Base-by-base conservation (phyloP, 495 filamentous ascomycete genomes). In the Aspergillus homomorphus region DNA sequence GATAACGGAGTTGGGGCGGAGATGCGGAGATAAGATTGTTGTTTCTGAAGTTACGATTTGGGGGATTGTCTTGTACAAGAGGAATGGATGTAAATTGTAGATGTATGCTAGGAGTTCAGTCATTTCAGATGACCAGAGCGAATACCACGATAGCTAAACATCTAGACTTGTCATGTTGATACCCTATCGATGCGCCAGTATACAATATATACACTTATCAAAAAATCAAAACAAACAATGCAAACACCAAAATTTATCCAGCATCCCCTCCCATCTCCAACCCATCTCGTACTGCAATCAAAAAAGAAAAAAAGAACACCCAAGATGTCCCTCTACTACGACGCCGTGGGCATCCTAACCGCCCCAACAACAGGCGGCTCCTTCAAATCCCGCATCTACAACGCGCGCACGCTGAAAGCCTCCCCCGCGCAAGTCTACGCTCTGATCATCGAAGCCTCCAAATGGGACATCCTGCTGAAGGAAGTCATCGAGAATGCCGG, bases 261-360 rank as follows among this genome's bases (percentile, higher is more conserved):
- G 33, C 24, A 23, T 33, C 24, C 19, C 48, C 44, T n/a, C 24
- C 21, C 49, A 28, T 24, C 43, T 10, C 48, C 22, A 26, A 16
- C 20, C n/a, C 18, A 24, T 21, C 60, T 45, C 58, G 45, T 38
- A 24, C 14, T 24, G 23, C 24, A 5, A 23, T n/a, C 14, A 14
- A 1, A 19, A n/a, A 12, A 5, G 8, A 5, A 10, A 10, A 10
- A 19, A n/a, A 15, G 4, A 2, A 33, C 24, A 9, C 16, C 19
- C 20, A 38, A 30, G 38, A 95, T 98, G 94, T 96, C 93, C 49
- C 89, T 98, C 58, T 98, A 98, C 74, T 87, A 94, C 69, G 94
- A 98, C 73, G 87, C 91, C 22, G 91, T 89, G 4, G 73, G 79
- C 9, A 73, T 96, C 43, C 75, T 98, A 51, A 82, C 82, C 3